Evolutionary conservation across 2,329 filamentous ascomycete species (phyloP).

Genomic region (Venturia nashicola): DNA sequence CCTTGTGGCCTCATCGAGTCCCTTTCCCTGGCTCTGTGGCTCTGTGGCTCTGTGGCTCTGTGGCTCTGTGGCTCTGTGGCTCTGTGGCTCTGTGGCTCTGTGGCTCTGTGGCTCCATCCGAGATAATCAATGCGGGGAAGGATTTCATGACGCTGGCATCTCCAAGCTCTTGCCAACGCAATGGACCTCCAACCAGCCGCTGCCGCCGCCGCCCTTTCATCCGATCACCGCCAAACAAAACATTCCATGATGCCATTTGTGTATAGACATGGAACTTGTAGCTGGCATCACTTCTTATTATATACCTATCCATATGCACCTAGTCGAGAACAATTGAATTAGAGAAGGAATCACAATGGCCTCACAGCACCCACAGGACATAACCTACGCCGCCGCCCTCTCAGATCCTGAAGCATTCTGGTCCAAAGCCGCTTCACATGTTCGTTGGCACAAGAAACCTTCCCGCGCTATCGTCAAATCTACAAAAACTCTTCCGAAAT

Average conservation of each 20-base stretch:
- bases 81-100: no score
- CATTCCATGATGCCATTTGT: not conserved
- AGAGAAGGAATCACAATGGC: not conserved
- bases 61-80: no score
- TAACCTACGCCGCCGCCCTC: conserved; percentile 46
- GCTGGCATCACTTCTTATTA: not conserved
- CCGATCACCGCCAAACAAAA: not conserved
- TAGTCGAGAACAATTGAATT: not conserved
- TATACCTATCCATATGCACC: not conserved
- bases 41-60: no score
- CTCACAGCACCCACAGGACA: conserved; percentile 30
- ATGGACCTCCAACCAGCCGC: not conserved
- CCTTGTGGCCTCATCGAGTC: not conserved
- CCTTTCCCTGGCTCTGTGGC: no score
- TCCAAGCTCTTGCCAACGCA: not conserved
- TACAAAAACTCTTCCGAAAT: conserved; percentile 44
- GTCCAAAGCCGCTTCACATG: conserved; percentile 57
- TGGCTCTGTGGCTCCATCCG: no score
- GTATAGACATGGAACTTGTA: not conserved
- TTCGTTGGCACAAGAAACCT: conserved; percentile 74
- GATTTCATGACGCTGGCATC: not conserved
- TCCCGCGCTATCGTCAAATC: conserved; percentile 45
- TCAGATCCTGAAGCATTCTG: conserved; percentile 63
- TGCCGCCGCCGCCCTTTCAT: not conserved
- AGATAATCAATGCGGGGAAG: not conserved